Evolutionary conservation across 2,329 filamentous ascomycete species (phyloP), one percentile per base, ranked within the genome.

Genomic region (Aspergillus brunneoviolaceus): DNA sequence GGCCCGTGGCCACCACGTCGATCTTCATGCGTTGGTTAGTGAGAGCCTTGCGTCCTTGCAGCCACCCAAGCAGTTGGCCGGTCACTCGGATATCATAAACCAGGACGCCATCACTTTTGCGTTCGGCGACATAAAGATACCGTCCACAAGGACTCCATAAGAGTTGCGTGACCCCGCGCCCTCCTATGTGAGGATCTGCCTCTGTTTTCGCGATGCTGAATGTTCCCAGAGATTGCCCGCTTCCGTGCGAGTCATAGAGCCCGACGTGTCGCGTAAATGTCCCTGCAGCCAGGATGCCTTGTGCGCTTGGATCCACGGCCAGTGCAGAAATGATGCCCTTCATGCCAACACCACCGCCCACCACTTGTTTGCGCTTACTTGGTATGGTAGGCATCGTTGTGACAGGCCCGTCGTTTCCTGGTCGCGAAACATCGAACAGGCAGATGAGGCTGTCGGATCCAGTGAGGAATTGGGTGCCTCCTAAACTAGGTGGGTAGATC

Each of bases 51-150:
- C 80, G 75, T 19, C 79, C 78, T 51, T 74, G 70, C 51, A 87
- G 74, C 71, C 80, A 82, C 1, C 79, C 80, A 3, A 88, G 70
- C 27, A 81, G 70, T 57, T 81, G 76, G 0, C 80, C 78, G 1
- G 80, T 81, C n/a, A 81, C 80, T 16, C 86, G 79, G 27, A 87
- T 80, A 67, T 89, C 86, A 67, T 85, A 88, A 11, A 88, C 75
- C 49, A 84, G 72, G 1, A 87, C 73, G 1, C 78, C 80, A 63
- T 85, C 79, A 57, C 84, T 84, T 59, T 80, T 79, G 21, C 86
- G 77, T 68, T 88, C 86, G 0, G 79, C 82, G 19, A 86, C 79
- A 63, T 85, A 84, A 5, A 89, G 70, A 67, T 88, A 88, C 49
- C 75, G 77, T 1, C 83, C 84, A 70, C 82, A 83, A 0, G 81